phyloP scores from a whole-genome alignment of 495 filamentous ascomycete species.

The Glarea lozoyensis region DNA sequence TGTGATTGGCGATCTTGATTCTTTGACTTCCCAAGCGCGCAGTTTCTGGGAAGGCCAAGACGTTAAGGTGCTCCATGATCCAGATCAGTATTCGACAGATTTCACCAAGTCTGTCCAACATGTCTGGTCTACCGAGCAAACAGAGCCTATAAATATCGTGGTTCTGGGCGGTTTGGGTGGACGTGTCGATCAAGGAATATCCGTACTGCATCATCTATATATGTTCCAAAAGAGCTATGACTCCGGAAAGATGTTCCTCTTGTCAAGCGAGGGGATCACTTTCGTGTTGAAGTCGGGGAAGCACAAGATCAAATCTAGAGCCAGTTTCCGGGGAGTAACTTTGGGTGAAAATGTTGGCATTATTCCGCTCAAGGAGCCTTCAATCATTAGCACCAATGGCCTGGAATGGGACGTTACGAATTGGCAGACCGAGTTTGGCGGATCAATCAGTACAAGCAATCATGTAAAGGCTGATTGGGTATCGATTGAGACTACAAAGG shows the following conservation, averaged over 20 bases:
- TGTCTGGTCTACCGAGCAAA: conserved; percentile 23
- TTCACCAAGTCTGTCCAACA: conserved; percentile 60
- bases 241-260: conserved; percentile 51
- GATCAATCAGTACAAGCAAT: conserved; percentile 88
- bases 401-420: conserved; percentile 83
- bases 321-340: conserved; percentile 26
- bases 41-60: conserved; percentile 48
- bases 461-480: conserved; percentile 54
- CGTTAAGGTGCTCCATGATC: conserved; percentile 51
- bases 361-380: conserved; percentile 66
- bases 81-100: conserved; percentile 80
- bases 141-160: conserved; percentile 38
- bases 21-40: conserved; percentile 47
- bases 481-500: conserved; percentile 50
- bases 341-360: conserved; percentile 69
- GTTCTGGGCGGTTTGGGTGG: conserved; percentile 80
- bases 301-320: conserved; percentile 59
- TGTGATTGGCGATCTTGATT: conserved; percentile 89
- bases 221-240: conserved; percentile 42
- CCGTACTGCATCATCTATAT: conserved; percentile 73
- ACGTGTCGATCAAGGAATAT: conserved; percentile 84
- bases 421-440: conserved; percentile 76
- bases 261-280: conserved; percentile 70
- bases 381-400: conserved; percentile 65
- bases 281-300: conserved; percentile 62